Evolutionary conservation across 1,139 yeast genomes (phyloP), one percentile per base, ranked within the genome.

Genomic region (Protomyces inundatus): DNA sequence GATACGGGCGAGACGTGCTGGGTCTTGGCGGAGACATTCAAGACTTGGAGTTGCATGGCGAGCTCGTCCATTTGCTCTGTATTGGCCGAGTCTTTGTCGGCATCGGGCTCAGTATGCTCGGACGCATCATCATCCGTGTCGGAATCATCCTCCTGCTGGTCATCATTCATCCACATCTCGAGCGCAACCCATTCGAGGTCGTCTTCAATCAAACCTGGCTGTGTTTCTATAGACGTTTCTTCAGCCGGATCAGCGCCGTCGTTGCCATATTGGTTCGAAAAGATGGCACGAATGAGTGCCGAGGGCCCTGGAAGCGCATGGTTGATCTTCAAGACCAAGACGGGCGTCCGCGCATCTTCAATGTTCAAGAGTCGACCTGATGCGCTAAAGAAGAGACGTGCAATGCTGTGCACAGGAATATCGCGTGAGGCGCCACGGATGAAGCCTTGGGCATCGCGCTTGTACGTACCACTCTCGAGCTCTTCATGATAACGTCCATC

Each of bases 401-500:
- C 56, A 30, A 65, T 33, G 30, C 40, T 42, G 34, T 56, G 65
- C 14, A 86, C 74, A 55, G 81, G 79, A 39, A 81, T 72, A 2
- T 66, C 67, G 2, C 70, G 67, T 32, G 76, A 72, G 0, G 69
- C 68, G 14, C 74, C 75, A 0, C 82, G 79, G 32, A 66, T 58
- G 12, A 64, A 62, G 4, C 69, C 71, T 40, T 64, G 64, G 23
- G 58, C 42, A 35, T 67, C 70, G 12, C 61, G 52, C 23, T 61
- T 58, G n/a, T 55, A 58, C 3, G 72, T 74, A 33, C 74, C 76
- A 16, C 77, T 81, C 4, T 81, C 83, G 6, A 68, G 23, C 10
- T 77, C 81, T 9, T 85, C 87, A 70, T 88, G 96, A 71, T 86
- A 88, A 65, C 95, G 76, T 0, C 83, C 90, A 73, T 88, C 96